A percentile compares a stretch with the other conserved stretches of the same genome.
phyloP scores from a whole-genome alignment of 768 basidiomycete species.

The Lactifluus piperatus region DNA sequence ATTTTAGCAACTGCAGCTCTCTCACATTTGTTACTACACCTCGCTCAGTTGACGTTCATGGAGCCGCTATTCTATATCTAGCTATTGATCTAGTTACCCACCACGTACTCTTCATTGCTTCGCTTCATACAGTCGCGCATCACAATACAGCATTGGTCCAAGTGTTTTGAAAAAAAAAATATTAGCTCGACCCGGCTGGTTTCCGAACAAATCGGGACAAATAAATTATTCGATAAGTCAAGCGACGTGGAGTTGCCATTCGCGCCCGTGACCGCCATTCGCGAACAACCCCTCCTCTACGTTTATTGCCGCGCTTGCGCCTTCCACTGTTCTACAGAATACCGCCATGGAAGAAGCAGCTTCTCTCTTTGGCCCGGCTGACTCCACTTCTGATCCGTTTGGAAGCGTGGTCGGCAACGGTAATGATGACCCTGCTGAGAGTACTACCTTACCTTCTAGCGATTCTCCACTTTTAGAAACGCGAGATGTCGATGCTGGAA shows the following conservation, averaged over 20 bases:
- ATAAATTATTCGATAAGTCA: conserved; percentile 3
- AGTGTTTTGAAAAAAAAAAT: not conserved
- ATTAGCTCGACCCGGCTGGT: no score
- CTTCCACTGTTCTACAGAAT: conserved; percentile 32
- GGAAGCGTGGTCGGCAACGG: conserved; percentile 20
- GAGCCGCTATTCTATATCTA: conserved; percentile 13
- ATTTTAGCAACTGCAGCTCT: conserved; percentile 4
- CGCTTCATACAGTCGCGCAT: conserved; percentile 13
- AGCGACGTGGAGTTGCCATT: conserved; percentile 10
- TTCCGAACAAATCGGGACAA: conserved; percentile 15
- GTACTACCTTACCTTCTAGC: not conserved
- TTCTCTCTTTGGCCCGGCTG: conserved; percentile 67
- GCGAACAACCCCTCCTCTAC: not conserved
- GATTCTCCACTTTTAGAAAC: not conserved
- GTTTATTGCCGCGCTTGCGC: conserved; percentile 9
- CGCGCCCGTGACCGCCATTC: not conserved
- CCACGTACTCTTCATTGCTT: conserved; percentile 4
- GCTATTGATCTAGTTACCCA: conserved; percentile 12
- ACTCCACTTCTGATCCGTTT: conserved; percentile 38
- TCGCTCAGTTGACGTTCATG: conserved; percentile 1
- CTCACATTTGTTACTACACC: conserved; percentile 6
- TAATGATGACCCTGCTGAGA: not conserved
- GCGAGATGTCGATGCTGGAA: not conserved
- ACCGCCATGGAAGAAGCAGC: conserved; percentile 69
- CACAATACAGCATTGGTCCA: conserved; percentile 14